These are phyloP conservation scores for Cymbopogon citratus DNA, from an alignment of 176 grass and related monocot species.

Conservation along the genomic window DNA sequence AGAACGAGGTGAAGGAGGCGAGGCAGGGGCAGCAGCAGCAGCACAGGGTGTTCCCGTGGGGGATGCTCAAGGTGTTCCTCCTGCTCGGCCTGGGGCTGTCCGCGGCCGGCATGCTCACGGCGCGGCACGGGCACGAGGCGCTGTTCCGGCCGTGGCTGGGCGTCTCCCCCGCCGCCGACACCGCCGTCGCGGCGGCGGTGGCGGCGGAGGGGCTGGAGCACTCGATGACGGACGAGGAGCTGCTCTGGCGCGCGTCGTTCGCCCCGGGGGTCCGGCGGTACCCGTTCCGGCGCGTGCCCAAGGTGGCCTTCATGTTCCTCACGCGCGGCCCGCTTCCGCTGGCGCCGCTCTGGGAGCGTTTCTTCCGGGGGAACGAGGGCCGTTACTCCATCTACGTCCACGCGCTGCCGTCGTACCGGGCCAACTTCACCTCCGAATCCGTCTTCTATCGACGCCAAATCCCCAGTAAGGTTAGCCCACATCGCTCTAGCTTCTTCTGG, in stretches of 20 bases:
- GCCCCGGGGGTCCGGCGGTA: constrained; percentile 49
- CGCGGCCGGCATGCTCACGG: constrained; percentile 62
- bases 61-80: constrained; percentile 66
- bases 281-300: constrained; percentile 67
- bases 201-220: constrained; percentile 41
- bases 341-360: constrained; percentile 78
- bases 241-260: constrained; percentile 88
- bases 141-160: constrained; percentile 61
- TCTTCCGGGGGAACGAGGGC: constrained; percentile 67
- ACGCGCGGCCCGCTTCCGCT: constrained; percentile 78
- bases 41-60: constrained; percentile 32
- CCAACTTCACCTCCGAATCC: constrained; percentile 74
- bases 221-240: constrained; percentile 78
- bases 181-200: neutral
- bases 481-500: neutral
- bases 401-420: constrained; percentile 57
- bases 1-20: constrained; percentile 62
- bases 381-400: constrained; percentile 86
- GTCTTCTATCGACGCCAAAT: constrained; percentile 71
- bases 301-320: constrained; percentile 95
- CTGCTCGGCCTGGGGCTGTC: constrained; percentile 66
- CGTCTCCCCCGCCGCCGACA: neutral
- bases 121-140: constrained; percentile 31
- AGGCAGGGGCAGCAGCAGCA: constrained; percentile 26
- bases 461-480: constrained; percentile 69